Evolutionary conservation across 1,284 basidiomycete species (phyloP), one percentile per base, ranked within the genome.

Genomic region (Apiotrichum domesticum): DNA sequence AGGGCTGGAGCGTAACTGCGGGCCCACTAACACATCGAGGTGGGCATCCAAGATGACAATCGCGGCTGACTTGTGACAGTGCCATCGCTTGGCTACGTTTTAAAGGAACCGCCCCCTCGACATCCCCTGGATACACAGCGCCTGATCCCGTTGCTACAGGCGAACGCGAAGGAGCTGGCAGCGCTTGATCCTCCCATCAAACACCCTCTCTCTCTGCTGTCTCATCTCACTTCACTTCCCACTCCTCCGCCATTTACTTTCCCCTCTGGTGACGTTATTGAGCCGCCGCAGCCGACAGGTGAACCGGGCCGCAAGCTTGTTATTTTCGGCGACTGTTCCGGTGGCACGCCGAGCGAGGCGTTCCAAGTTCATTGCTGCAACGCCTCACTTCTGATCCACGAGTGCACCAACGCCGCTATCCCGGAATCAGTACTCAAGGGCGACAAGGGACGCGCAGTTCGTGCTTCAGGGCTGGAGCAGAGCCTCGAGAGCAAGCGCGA

Each of bases 21-120:
- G 90, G 87, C 0, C 87, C 88, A 1, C 87, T 95, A 57, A 68
- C 79, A 35, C 92, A 95, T 75, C 81, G 90, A 78, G 86, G 90
- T 90, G 56, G 56, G 79, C 68, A 21, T 21, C 21, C 21, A 21
- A 21, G 21, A 21, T 21, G 21, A 21, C 21, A 21, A 21, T 21
- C 21, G 21, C 21, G 21, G 21, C 21, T 21, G 21, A 21, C 21
- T 21, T 21, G 13, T 13, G 21, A 82, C 64, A 92, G 90, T 89
- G 61, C 85, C 87, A 2, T 90, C 88, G 63, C 75, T 94, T 46
- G 92, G 90, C 13, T 95, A 87, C 69, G 78, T 91, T 39, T 81
- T 95, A 58, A 80, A 82, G 54, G 90, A 93, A 70, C 73, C 80
- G 6, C 73, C 73, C 14, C 74, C 75, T 0, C 69, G 77, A 2